These are phyloP conservation scores for Pseudogymnoascus sp. DNA, from an alignment of 2,329 filamentous ascomycete species.

Conservation along the genomic window DNA sequence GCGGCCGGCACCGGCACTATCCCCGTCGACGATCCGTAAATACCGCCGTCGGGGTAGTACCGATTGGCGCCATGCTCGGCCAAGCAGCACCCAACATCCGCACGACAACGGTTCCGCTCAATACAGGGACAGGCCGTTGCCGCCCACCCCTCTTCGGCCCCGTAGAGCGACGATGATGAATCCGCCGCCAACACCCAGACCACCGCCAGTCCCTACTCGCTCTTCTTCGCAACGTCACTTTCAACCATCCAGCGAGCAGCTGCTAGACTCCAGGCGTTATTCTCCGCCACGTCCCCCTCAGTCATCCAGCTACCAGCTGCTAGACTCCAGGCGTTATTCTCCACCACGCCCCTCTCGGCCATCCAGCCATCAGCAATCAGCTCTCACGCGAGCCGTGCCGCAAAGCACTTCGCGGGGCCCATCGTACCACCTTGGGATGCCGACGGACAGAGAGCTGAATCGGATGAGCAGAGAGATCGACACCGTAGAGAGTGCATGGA, in stretches of 20 bases:
- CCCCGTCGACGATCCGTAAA: background rate
- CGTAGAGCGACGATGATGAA: background rate
- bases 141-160: background rate
- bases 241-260: background rate
- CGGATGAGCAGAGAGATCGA: background rate
- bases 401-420: background rate
- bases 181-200: background rate
- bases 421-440: background rate
- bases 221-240: background rate
- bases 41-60: background rate
- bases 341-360: background rate
- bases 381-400: background rate
- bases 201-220: background rate
- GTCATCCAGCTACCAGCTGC: background rate
- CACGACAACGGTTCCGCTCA: background rate
- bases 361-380: background rate
- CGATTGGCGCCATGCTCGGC: background rate
- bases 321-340: background rate
- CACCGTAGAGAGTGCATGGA: background rate
- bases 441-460: constrained; percentile 1
- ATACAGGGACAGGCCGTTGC: background rate
- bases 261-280: background rate
- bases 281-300: background rate
- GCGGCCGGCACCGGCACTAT: background rate
- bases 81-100: background rate